Conservation (phyloP, 139 green algal species). For the Coelastrella sp. region DNA sequence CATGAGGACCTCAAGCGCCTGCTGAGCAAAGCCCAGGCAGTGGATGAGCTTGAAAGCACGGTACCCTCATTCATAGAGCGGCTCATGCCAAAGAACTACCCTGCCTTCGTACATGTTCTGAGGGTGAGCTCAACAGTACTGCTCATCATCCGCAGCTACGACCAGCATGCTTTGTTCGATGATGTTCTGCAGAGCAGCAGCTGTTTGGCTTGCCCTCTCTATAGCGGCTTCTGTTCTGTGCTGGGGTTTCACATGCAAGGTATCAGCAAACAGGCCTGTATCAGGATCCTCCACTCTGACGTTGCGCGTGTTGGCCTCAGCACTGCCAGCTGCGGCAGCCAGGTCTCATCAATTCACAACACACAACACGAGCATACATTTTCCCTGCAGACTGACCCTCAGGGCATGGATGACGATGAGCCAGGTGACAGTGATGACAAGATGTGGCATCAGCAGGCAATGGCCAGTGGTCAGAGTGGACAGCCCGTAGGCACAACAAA, state of each 20-base stretch:
- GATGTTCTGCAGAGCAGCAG: not conserved
- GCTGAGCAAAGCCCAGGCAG: slow-evolving; percentile 55
- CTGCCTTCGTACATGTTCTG: slow-evolving; percentile 33
- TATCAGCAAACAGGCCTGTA: too few relatives aligned
- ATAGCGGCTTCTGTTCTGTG: too few relatives aligned
- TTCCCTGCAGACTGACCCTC: slow-evolving; percentile 24
- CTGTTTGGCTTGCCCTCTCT: not conserved
- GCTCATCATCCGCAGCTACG: too few relatives aligned
- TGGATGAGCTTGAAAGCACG: slow-evolving; percentile 53
- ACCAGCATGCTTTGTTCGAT: too few relatives aligned
- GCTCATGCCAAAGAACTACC: slow-evolving; percentile 10
- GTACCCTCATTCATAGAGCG: slow-evolving; percentile 30
- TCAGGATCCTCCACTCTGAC: too few relatives aligned
- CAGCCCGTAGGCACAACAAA: not conserved
- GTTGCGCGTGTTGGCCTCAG: not conserved
- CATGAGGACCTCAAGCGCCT: slow-evolving; percentile 55
- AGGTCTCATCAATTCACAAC: too few relatives aligned
- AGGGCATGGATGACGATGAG: not conserved
- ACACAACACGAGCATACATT: too few relatives aligned
- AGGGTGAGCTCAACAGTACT: not conserved
- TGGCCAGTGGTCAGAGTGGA: not conserved
- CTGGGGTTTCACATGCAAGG: too few relatives aligned
- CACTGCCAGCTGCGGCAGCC: too few relatives aligned
- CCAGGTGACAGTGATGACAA: not conserved
- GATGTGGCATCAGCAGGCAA: slow-evolving; percentile 35